These are phyloP conservation scores for Candida sojae DNA, from an alignment of 1,139 yeast species.

Conservation along the genomic window DNA sequence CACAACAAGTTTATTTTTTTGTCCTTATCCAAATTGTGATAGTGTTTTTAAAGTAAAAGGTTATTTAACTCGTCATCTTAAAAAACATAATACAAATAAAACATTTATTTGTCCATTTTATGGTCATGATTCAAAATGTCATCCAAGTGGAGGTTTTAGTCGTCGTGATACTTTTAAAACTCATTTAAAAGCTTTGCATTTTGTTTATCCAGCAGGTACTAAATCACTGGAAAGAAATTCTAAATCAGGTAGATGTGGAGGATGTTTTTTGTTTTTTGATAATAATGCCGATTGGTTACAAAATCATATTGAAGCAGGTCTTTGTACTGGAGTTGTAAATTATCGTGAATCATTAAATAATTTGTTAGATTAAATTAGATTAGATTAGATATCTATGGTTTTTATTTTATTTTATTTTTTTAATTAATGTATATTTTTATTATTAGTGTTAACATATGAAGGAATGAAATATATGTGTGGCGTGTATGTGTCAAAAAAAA, in stretches of 20 bases:
- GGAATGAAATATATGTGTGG: too few relatives aligned
- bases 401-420: too few relatives aligned
- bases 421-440: too few relatives aligned
- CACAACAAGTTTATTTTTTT: conserved; percentile 19
- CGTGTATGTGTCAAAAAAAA: too few relatives aligned
- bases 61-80: conserved; percentile 56
- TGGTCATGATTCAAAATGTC: conserved; percentile 51
- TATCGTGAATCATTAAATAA: conserved; percentile 6
- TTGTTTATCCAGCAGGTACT: conserved; percentile 61
- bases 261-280: conserved; percentile 52
- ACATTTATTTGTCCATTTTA: conserved; percentile 60
- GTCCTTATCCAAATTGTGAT: conserved; percentile 39
- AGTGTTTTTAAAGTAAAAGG: conserved; percentile 57
- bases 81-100: conserved; percentile 51
- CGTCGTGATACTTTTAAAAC: conserved; percentile 61
- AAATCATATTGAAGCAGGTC: conserved; percentile 48
- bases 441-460: too few relatives aligned
- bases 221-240: conserved; percentile 43
- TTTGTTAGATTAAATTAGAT: conserved; percentile 1
- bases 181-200: conserved; percentile 58
- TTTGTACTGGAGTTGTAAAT: conserved; percentile 44
- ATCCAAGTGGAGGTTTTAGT: conserved; percentile 61
- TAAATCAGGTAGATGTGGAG: conserved; percentile 56
- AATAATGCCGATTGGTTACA: conserved; percentile 53
- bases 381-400: neutral